These are phyloP conservation scores for Irineochytrium annulatum DNA, from an alignment of 192 early-diverging fungal species.

Conservation along the genomic window DNA sequence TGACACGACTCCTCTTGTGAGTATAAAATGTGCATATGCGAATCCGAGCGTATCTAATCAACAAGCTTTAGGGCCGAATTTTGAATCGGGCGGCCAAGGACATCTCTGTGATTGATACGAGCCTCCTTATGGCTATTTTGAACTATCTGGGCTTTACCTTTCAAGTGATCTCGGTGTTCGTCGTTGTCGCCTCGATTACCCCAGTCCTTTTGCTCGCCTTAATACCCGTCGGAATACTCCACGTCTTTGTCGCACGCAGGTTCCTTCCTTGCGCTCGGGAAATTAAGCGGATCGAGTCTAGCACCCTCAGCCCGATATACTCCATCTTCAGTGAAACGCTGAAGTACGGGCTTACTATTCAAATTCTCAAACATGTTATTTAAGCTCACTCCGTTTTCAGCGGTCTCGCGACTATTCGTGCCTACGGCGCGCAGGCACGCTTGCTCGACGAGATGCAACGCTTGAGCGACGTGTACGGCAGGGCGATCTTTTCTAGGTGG, in stretches of 20 bases:
- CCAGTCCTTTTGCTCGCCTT: not conserved
- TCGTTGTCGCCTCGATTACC: conserved; percentile 1
- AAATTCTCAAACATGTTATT: not conserved
- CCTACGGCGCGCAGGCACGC: conserved; percentile 20
- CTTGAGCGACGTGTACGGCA: conserved; percentile 59
- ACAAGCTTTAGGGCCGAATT: conserved; percentile 31
- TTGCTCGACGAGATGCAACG: conserved; percentile 17
- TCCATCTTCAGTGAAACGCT: conserved; percentile 75
- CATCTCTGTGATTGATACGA: conserved; percentile 36
- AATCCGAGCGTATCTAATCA: not conserved
- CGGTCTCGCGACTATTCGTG: conserved; percentile 36
- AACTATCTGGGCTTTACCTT: conserved; percentile 33
- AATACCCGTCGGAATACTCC: conserved; percentile 30
- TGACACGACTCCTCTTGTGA: conserved; percentile 61
- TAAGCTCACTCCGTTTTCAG: not conserved
- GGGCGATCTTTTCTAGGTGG: conserved; percentile 81
- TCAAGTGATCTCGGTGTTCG: not conserved
- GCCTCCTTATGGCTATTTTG: not conserved
- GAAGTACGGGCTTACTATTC: conserved; percentile 7
- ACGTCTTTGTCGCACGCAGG: conserved; percentile 39
- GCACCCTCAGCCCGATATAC: conserved; percentile 68
- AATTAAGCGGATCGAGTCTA: conserved; percentile 82
- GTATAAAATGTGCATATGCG: not conserved
- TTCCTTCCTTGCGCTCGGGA: conserved; percentile 79
- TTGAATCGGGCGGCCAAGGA: conserved; percentile 82